Base-by-base conservation (phyloP, 352 stramenopile species). In the Phytophthora melonis region DNA sequence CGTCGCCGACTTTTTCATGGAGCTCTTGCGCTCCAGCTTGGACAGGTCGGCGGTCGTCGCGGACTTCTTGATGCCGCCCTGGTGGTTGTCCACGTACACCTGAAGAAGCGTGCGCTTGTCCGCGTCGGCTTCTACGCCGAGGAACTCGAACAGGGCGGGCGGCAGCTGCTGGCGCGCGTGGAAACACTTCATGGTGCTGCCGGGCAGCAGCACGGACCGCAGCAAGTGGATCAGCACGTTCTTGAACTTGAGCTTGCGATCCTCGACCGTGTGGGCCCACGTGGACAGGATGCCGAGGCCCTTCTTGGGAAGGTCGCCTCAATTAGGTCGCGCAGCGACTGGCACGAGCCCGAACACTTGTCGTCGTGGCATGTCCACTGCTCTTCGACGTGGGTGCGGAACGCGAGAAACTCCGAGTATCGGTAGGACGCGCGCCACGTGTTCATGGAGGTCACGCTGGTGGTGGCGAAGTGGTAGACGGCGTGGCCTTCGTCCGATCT, bases 221-320 rank as follows among this genome's bases (percentile, higher is more conserved):
- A 93, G 73, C 57, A 93, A 72, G 70, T 93, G 82, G 58, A 88
- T 74, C 67, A 92, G 75, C 58, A 92, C 81, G 55, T 86, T 87
- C 77, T 93, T 82, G 45, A 91, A 80, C 71, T 90, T 89, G 30
- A 56, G 67, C 65, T 89, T 87, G 68, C 86, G 81, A 41, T 90
- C 77, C 8, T 76, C 69, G 43, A 89, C 70, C n/a, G 68, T 70
- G 57, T 78, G 67, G 14, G 81, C 79, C 59, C 78, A 83, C 23
- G 82, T 86, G 13, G 78, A 82, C 58, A 88, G 60, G 53, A 78
- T 65, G 16, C 63, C 53, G 13, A 77, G 56, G 39, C 83, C 79
- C 68, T 88, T 89, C 66, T 80, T 82, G n/a, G 86, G 86, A 92
- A 93, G 58, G 75, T 89, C 58, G 81, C 74, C 56, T 74, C 58